These are phyloP conservation scores for Trichoderma sp. DNA, from an alignment of 2,329 filamentous ascomycete genomes.

Conservation along the genomic window DNA sequence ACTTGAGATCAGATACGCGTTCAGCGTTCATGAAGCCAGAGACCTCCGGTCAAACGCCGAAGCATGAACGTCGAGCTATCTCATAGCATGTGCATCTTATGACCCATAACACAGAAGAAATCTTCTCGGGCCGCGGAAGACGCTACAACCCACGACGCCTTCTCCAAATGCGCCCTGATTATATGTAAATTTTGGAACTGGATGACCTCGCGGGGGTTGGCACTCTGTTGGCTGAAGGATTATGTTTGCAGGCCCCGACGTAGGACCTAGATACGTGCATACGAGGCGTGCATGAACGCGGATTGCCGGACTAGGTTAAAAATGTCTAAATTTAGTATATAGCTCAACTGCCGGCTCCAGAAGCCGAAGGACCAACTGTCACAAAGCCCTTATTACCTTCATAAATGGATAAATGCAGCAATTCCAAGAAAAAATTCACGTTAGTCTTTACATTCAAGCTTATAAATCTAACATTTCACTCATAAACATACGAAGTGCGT, in stretches of 20 bases:
- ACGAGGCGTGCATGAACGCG: neutral
- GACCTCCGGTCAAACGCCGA: neutral
- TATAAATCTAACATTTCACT: no score
- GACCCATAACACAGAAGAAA: neutral
- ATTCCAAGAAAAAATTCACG: neutral
- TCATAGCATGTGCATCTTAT: neutral
- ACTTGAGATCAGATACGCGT: neutral
- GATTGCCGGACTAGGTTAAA: neutral
- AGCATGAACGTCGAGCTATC: neutral
- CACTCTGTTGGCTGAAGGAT: neutral
- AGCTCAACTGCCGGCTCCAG: neutral
- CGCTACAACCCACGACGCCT: neutral
- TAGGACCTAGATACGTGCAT: neutral
- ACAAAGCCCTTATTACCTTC: neutral
- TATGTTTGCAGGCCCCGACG: neutral
- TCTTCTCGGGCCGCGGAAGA: neutral
- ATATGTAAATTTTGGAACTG: neutral
- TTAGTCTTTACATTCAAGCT: no score
- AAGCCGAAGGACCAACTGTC: neutral
- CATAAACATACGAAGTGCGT: no score
- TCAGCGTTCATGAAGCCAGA: neutral
- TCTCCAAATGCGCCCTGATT: neutral
- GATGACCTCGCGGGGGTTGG: neutral
- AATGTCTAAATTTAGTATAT: neutral
- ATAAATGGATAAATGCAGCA: neutral